Evolutionary conservation across 2,329 filamentous ascomycete genomes (phyloP).

Genomic region (Colletotrichum aenigma): DNA sequence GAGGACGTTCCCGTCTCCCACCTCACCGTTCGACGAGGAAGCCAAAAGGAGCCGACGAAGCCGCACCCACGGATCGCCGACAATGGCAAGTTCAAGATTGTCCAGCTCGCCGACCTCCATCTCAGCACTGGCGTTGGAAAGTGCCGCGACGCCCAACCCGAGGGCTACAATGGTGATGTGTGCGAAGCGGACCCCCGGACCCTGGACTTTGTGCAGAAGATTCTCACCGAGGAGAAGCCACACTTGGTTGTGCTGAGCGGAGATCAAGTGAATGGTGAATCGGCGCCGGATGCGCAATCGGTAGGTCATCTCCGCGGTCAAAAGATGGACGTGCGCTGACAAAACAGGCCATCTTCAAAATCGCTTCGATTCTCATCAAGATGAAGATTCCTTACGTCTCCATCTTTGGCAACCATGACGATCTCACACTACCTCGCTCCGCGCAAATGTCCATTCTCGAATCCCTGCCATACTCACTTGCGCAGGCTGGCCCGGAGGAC

Average conservation of each 20-base stretch:
- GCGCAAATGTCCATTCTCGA: slow-evolving; percentile 87
- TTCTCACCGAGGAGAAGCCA: slow-evolving; percentile 92
- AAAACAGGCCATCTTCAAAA: slow-evolving; percentile 84
- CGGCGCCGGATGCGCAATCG: slow-evolving; percentile 87
- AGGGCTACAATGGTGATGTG: slow-evolving; percentile 70
- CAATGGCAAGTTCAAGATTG: slow-evolving; percentile 94
- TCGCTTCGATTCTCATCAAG: slow-evolving; percentile 81
- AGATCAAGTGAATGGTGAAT: slow-evolving; percentile 95
- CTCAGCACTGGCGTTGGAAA: slow-evolving; percentile 85
- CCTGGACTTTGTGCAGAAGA: slow-evolving; percentile 81
- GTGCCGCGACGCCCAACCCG: slow-evolving; percentile 87
- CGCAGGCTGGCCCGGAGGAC: slow-evolving; percentile 79
- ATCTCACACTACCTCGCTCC: slow-evolving; percentile 75
- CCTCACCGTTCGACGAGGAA: slow-evolving; percentile 78
- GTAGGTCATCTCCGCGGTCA: slow-evolving; percentile 46
- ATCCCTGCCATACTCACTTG: slow-evolving; percentile 86
- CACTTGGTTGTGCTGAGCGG: slow-evolving; percentile 91
- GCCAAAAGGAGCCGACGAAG: slow-evolving; percentile 66
- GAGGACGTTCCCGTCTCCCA: slow-evolving; percentile 71
- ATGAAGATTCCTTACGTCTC: slow-evolving; percentile 90
- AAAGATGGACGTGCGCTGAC: background rate
- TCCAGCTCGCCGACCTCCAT: slow-evolving; percentile 95
- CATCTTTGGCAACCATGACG: slow-evolving; percentile 98
- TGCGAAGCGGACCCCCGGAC: slow-evolving; percentile 94
- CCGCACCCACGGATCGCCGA: slow-evolving; percentile 80